Base-by-base conservation (phyloP, 2,329 filamentous ascomycete species). In the Diaporthe eres region DNA sequence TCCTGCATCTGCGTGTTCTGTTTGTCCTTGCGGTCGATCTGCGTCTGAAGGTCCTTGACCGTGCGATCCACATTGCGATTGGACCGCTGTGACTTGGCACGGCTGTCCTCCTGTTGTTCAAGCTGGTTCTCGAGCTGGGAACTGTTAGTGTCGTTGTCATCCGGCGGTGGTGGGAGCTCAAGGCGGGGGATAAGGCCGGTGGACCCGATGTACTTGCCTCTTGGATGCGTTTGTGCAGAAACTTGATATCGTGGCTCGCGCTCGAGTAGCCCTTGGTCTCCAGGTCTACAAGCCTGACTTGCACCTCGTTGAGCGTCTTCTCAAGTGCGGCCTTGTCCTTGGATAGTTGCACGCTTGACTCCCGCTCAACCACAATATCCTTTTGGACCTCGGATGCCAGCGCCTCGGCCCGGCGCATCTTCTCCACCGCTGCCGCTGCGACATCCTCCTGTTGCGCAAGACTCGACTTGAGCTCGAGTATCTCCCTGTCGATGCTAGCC, bases 241-340 rank as follows among this genome's bases (percentile, higher is more conserved):
- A 98, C 81, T 97, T 94, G 79, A 98, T 95, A 85, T 98, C 96
- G 81, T 98, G 95, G 83, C 96, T 98, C 34, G 94, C 94, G 78
- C 93, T 97, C 28, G 96, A 97, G 85, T 98, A 98, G 72, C 96
- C 95, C 88, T 98, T 98, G 58, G 97, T 98, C 86, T 99, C 96
- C 12, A 98, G 89, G 82, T 98, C 97, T 71, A 99, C 93, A 74
- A 98, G 91, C 81, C 92, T 92, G 72, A 98, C 90, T 84, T 98
- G 96, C 37, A 96, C 89, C 83, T 99, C 96, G 83, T 96, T 98
- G 70, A 98, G 88, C 73, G 91, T 92, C 88, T 98, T 98, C 86
- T 98, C 97, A 57, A 99, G 87, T 0, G 90, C 90, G 4, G 94
- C 94, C 86, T 98, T 98, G 79, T 98, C 95, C 83, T 96, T 96